phyloP scores from a whole-genome alignment of 1,139 yeast genomes.

The Protomyces arabidopsidicola region DNA sequence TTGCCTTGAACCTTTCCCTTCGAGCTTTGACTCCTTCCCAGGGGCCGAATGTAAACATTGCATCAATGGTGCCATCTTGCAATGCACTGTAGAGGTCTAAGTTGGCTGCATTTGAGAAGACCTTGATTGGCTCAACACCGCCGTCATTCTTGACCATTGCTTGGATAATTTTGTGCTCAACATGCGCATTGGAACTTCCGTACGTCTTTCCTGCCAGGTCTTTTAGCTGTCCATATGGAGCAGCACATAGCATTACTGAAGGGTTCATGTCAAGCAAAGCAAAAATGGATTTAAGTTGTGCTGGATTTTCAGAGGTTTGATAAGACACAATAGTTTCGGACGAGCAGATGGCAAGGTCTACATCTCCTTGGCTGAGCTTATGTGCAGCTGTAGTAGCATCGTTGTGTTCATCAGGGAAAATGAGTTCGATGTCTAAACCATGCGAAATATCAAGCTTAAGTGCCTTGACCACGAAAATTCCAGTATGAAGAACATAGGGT shows the following conservation, averaged over 20 bases:
- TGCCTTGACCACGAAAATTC: conserved; percentile 3
- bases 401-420: not conserved
- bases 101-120: conserved; percentile 5
- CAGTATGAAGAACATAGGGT: conserved; percentile 9
- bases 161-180: conserved; percentile 4
- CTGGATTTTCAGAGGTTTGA: not conserved
- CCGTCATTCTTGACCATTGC: conserved; percentile 11
- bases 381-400: conserved; percentile 9
- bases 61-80: not conserved
- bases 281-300: conserved; percentile 7
- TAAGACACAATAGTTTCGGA: conserved; percentile 13
- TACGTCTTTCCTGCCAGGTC: conserved; percentile 14
- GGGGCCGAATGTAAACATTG: conserved; percentile 6
- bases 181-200: conserved; percentile 15
- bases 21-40: conserved; percentile 22
- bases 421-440: conserved; percentile 4
- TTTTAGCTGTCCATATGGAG: not conserved
- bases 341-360: conserved; percentile 12
- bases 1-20: not conserved
- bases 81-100: conserved; percentile 9
- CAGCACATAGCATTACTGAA: conserved; percentile 6
- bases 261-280: conserved; percentile 15
- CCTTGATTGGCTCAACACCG: not conserved
- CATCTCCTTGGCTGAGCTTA: conserved; percentile 1
- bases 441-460: not conserved